phyloP scores from a whole-genome alignment of 257 asterid species.

The Petunia secreta region DNA sequence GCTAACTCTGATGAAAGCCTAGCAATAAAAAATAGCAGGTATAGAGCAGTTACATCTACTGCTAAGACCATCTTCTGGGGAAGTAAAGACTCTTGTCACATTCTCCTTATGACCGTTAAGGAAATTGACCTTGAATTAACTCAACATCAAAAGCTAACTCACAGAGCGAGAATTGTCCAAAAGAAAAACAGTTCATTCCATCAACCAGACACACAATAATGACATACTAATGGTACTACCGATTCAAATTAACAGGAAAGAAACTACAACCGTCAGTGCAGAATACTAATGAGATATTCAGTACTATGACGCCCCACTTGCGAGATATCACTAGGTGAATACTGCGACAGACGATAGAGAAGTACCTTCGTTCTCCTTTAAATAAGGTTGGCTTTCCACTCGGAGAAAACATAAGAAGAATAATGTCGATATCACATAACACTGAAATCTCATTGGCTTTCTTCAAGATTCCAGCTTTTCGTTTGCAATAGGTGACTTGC shows the following conservation, averaged over 20 bases:
- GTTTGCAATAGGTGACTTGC: slow-evolving; percentile 78
- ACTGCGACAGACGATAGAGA: background rate
- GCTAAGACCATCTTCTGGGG: background rate
- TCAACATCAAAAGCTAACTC: too few species aligned
- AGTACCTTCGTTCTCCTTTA: slow-evolving; percentile 71
- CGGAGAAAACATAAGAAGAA: slow-evolving; percentile 89
- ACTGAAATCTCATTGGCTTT: slow-evolving; percentile 86
- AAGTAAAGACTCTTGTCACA: background rate
- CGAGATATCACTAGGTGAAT: too few species aligned
- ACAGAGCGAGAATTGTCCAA: too few species aligned
- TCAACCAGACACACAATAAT: too few species aligned
- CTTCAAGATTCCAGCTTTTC: slow-evolving; percentile 78
- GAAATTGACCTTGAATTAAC: too few species aligned
- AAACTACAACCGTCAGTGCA: background rate
- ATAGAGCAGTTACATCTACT: background rate
- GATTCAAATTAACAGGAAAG: background rate
- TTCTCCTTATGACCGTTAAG: too few species aligned
- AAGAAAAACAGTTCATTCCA: too few species aligned
- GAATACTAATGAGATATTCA: background rate
- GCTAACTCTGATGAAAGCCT: background rate
- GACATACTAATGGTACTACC: background rate
- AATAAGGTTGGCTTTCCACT: slow-evolving; percentile 77
- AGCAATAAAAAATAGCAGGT: background rate
- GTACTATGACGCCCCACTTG: background rate
- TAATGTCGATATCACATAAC: slow-evolving; percentile 73